phyloP scores from a whole-genome alignment of 352 stramenopile genomes.

The Globisporangium cylindrosporum region DNA sequence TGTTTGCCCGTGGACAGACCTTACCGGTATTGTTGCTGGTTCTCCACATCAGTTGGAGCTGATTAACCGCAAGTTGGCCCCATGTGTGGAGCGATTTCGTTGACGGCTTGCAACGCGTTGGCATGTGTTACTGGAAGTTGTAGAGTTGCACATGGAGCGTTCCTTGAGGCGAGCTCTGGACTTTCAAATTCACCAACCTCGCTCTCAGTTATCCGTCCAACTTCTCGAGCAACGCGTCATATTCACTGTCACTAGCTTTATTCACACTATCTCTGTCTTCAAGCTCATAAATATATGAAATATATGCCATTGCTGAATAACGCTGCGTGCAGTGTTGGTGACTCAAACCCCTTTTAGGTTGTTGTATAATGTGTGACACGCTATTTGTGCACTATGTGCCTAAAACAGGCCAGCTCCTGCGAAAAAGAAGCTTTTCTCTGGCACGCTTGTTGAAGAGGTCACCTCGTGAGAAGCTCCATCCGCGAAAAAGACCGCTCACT shows the following conservation, averaged over 20 bases:
- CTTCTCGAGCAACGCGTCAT: no score
- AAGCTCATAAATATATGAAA: not conserved
- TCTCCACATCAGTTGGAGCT: not conserved
- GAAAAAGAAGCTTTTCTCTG: conserved; percentile 3
- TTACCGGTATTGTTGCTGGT: not conserved
- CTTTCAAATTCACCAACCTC: not conserved
- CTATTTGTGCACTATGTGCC: not conserved
- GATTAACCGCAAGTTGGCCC: not conserved
- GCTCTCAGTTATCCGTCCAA: not conserved
- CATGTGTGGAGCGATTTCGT: not conserved
- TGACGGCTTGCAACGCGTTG: not conserved
- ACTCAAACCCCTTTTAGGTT: no score
- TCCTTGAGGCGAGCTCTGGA: not conserved
- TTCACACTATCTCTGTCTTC: no score
- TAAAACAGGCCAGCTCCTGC: not conserved
- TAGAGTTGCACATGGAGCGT: not conserved
- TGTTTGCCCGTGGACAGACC: no score
- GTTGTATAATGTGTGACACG: not conserved
- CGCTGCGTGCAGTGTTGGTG: not conserved
- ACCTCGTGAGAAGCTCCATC: conserved; percentile 2
- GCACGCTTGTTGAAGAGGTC: conserved; percentile 1
- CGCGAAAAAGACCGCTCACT: not conserved
- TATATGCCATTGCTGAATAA: not conserved
- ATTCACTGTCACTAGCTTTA: no score
- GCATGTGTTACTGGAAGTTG: not conserved